Evolutionary conservation across 1,139 yeast genomes (phyloP), one percentile per base, ranked within the genome.

Genomic region (Hansenula lynferdii): DNA sequence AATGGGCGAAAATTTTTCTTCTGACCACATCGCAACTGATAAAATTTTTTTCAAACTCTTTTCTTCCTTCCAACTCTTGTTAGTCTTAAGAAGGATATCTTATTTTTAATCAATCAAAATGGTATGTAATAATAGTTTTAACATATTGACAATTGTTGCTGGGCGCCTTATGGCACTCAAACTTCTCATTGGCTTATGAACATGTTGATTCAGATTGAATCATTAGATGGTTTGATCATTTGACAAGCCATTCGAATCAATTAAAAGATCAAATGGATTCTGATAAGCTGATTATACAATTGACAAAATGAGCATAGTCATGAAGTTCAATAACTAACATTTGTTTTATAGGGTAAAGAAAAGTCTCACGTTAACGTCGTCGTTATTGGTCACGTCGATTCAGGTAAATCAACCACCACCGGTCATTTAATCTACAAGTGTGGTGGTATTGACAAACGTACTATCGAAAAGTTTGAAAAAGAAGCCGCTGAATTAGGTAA

Each of bases 341-440:
- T 6, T 9, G 28, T 6, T 12, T 8, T 11, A 15, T 8, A 38
- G 90, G 92, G 96, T 80, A 86, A 86, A 75, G 96, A 83, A 68
- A 89, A 87, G 85, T 67, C 79, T 75, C 97, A 90, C 86, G 85
- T 90, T 75, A 90, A 90, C 95, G 92, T 90, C 76, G 97, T 90
- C 74, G 97, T 90, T 70, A 90, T 90, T 72, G 97, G 97, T 75
- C 97, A 89, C 94, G 96, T 87, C 96, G 96, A 87, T 77, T 87
- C 96, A 61, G 96, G 96, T 78, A 87, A 87, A 77, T 87, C 96
- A 57, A 87, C 96, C 69, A 86, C 96, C 73, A 89, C 97, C 69
- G 97, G 96, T 75, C 96, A 89, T 83, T 85, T 90, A 77, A 90
- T 90, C 70, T 90, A 72, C 95, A 90, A 90, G 94, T 82, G 69